Conservation (phyloP, 2,329 filamentous ascomycete species). For the Colletotrichum somersetense region DNA sequence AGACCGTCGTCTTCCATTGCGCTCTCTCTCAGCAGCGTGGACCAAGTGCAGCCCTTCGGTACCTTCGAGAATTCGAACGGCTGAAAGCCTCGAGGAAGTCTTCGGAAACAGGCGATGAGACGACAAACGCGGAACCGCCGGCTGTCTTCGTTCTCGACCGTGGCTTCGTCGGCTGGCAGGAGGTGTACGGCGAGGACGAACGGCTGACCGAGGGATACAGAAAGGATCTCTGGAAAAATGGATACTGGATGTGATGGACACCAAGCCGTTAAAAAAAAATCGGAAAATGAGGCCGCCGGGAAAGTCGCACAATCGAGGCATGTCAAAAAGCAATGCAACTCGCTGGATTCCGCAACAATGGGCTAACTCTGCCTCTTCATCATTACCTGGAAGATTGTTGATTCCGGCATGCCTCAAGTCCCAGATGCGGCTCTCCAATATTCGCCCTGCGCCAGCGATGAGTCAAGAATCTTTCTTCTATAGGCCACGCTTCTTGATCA, state of each 20-base stretch:
- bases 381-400: too few species aligned
- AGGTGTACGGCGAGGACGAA: slow-evolving; percentile 82
- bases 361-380: background rate
- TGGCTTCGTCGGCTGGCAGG: slow-evolving; percentile 92
- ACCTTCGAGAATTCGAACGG: slow-evolving; percentile 77
- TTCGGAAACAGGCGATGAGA: slow-evolving; percentile 17
- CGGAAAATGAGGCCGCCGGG: background rate
- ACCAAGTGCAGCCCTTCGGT: slow-evolving; percentile 84
- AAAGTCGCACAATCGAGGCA: background rate
- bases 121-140: slow-evolving; percentile 61
- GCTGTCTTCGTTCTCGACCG: slow-evolving; percentile 84
- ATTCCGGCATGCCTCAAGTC: background rate
- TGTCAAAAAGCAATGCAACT: background rate
- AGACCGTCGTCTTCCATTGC: slow-evolving; percentile 94
- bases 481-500: background rate
- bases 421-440: slow-evolving; percentile 55
- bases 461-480: background rate
- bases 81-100: slow-evolving; percentile 47
- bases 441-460: slow-evolving; percentile 41
- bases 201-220: slow-evolving; percentile 85
- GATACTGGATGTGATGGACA: slow-evolving; percentile 52
- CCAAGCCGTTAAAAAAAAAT: slow-evolving; percentile 46
- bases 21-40: slow-evolving; percentile 91
- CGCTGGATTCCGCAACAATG: background rate
- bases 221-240: slow-evolving; percentile 85